These are phyloP conservation scores for Tothia fuscella DNA, from an alignment of 2,329 filamentous ascomycete species.

Conservation along the genomic window DNA sequence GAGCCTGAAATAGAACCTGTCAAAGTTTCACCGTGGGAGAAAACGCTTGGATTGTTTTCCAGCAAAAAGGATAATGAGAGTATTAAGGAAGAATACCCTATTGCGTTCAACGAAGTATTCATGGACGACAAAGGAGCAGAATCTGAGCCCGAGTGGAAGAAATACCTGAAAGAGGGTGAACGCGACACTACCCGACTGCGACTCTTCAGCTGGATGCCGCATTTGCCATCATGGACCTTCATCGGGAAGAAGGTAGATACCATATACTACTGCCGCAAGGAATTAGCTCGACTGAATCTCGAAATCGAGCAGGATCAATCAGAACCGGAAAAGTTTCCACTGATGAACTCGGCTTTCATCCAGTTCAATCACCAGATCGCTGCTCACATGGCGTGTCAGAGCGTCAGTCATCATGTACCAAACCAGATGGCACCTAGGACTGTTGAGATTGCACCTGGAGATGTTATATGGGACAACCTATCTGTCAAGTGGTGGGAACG, in stretches of 20 bases:
- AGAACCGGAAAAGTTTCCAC: constrained; percentile 70
- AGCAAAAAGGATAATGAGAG: constrained; percentile 13
- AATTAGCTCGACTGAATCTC: constrained; percentile 75
- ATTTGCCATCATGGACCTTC: constrained; percentile 59
- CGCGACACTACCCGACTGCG: constrained; percentile 76
- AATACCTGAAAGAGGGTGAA: constrained; percentile 68
- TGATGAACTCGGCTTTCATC: constrained; percentile 95
- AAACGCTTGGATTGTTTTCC: neutral
- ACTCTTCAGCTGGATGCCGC: constrained; percentile 55
- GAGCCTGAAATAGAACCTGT: too few species aligned
- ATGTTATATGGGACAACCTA: constrained; percentile 97
- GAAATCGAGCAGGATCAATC: constrained; percentile 88
- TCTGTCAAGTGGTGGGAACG: constrained; percentile 88
- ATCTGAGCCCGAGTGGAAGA: constrained; percentile 54
- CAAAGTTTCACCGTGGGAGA: too few species aligned
- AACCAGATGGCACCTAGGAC: constrained; percentile 85
- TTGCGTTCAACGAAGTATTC: constrained; percentile 23
- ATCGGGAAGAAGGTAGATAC: constrained; percentile 87
- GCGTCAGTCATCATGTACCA: constrained; percentile 79
- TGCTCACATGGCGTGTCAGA: constrained; percentile 95
- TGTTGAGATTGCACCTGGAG: constrained; percentile 86
- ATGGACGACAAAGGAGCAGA: constrained; percentile 19
- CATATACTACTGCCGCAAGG: constrained; percentile 79
- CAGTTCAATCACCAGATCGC: constrained; percentile 98
- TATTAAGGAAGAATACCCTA: constrained; percentile 19